Evolutionary conservation across 441 rosid genomes (phyloP).

Genomic region (Bocquillonia castaneifolia): DNA sequence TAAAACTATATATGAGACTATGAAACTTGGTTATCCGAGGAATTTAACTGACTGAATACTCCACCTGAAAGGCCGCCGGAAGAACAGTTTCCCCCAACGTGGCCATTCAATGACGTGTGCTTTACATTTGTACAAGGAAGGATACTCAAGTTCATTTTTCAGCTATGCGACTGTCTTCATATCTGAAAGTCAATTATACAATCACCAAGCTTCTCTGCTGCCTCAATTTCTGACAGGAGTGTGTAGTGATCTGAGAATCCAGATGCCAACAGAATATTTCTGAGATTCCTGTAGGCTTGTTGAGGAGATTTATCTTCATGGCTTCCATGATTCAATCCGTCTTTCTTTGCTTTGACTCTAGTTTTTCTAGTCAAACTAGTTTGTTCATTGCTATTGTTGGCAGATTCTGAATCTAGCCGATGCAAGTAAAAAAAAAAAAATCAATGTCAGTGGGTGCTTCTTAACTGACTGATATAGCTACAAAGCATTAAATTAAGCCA

Average conservation of each 20-base stretch:
- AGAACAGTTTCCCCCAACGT: neutral
- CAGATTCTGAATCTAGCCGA: conserved; percentile 23
- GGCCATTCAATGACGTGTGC: neutral
- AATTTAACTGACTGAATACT: neutral
- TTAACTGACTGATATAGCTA: neutral
- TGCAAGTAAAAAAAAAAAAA: conserved; percentile 1
- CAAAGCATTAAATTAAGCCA: neutral
- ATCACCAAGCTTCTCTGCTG: conserved; percentile 42
- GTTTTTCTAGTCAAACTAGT: conserved; percentile 11
- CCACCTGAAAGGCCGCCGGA: neutral
- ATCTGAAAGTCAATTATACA: conserved; percentile 58
- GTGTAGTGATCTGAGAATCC: conserved; percentile 23
- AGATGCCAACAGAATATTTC: conserved; percentile 29
- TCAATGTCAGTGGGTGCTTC: neutral
- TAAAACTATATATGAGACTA: neutral
- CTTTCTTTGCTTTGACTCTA: conserved; percentile 18
- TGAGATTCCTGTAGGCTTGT: conserved; percentile 34
- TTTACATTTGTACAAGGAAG: conserved; percentile 13
- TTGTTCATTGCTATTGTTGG: conserved; percentile 13
- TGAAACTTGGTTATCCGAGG: neutral
- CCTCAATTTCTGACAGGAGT: conserved; percentile 36
- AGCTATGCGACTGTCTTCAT: conserved; percentile 24
- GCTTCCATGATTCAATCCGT: conserved; percentile 16
- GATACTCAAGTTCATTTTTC: neutral
- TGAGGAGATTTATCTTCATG: conserved; percentile 19